Percentiles rank a stretch among this genome's conserved stretches.
These are phyloP conservation scores for Caryopteris hybrid DNA, from an alignment of 305 asterid genomes.

Conservation along the genomic window DNA sequence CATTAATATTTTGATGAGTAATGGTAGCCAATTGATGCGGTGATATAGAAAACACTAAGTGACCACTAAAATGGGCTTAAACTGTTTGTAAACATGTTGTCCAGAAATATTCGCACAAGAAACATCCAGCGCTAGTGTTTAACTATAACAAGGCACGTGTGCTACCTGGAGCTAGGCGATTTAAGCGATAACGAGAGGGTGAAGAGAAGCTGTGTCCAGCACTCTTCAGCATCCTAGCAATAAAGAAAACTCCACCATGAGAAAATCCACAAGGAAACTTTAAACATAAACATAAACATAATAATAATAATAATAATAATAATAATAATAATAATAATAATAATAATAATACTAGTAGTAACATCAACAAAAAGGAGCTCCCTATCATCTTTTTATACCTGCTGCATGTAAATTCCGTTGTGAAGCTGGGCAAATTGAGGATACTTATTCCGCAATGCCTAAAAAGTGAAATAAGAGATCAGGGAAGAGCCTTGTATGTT, in stretches of 20 bases:
- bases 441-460: conserved; percentile 90
- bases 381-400: conserved; percentile 45
- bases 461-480: conserved; percentile 7
- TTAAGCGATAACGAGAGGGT: conserved; percentile 81
- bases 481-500: not conserved
- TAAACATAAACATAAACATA: not conserved
- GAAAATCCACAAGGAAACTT: not conserved
- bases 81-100: not conserved
- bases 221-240: conserved; percentile 97
- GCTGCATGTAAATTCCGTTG: conserved; percentile 97
- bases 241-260: conserved; percentile 11
- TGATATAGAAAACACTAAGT: not conserved
- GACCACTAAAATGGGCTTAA: not conserved
- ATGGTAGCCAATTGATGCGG: conserved; percentile 3
- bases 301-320: not conserved
- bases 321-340: not conserved
- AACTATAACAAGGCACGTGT: conserved; percentile 5
- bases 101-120: conserved; percentile 9
- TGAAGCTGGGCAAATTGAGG: conserved; percentile 98
- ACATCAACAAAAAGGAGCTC: not conserved
- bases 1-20: conserved; percentile 2
- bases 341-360: not conserved
- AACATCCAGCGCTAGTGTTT: conserved; percentile 4
- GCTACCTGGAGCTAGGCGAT: conserved; percentile 63
- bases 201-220: conserved; percentile 94